Conservation (phyloP, 495 filamentous ascomycete genomes). For the Hypoxylon trugodes region DNA sequence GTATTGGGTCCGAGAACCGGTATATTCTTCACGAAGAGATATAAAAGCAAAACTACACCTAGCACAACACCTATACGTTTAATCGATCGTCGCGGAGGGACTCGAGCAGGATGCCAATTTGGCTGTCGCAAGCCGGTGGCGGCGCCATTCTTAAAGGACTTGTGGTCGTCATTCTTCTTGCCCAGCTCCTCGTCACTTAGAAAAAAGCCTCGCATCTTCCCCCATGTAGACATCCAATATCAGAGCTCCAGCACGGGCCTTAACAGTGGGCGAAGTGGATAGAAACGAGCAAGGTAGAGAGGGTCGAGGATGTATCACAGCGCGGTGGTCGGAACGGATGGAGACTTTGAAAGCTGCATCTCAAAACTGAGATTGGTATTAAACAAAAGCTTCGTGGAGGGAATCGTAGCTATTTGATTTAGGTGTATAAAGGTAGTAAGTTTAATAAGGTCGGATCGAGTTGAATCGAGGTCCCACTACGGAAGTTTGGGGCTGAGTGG, state of each 20-base stretch:
- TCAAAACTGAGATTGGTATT: conserved; percentile 18
- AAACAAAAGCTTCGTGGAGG: not conserved
- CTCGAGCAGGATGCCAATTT: conserved; percentile 49
- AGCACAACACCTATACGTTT: conserved; percentile 49
- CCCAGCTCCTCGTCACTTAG: conserved; percentile 54
- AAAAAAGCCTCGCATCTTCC: conserved; percentile 52
- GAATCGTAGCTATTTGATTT: not conserved
- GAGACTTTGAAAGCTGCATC: conserved; percentile 25
- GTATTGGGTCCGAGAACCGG: conserved; percentile 44
- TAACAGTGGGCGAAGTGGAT: not conserved
- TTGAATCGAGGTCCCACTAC: conserved; percentile 12
- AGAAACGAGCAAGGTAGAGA: not conserved
- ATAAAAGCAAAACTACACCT: conserved; percentile 44
- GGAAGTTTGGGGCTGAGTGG: conserved; percentile 28
- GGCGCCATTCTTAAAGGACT: conserved; percentile 38
- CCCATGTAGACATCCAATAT: conserved; percentile 43
- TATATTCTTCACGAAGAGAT: conserved; percentile 56
- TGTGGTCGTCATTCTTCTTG: conserved; percentile 63
- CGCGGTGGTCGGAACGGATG: conserved; percentile 2
- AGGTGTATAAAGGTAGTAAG: not conserved
- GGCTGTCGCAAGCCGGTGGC: conserved; percentile 36
- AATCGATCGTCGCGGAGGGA: conserved; percentile 48
- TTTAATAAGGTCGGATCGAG: not conserved
- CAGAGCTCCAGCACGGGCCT: conserved; percentile 26
- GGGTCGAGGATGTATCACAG: conserved; percentile 25